Evolutionary conservation across 441 rosid species (phyloP), one percentile per base, ranked within the genome.

Genomic region (Adansonia grandidieri): DNA sequence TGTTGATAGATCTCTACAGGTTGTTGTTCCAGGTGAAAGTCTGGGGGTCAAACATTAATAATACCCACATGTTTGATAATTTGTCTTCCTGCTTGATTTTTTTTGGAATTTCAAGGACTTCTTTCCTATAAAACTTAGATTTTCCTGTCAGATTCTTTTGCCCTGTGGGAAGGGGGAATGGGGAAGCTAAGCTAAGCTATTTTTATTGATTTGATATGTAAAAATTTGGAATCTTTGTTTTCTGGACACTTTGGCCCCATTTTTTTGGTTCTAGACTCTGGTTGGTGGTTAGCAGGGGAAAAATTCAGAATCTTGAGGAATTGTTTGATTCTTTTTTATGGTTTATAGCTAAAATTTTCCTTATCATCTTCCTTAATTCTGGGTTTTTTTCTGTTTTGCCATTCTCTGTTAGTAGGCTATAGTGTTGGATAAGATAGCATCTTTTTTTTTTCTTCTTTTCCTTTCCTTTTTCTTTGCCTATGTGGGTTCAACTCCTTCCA

Each of bases 341-440:
- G 40, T 77, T 62, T 73, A 6, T 63, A 65, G 78, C 47, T 71
- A 78, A 60, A 15, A 9, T 0, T 9, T 85, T 83, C 54, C 80
- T 32, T 32, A 32, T 80, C 66, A 68, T 32, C 40, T 32, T 32
- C 40, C 40, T 32, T 32, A 32, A 32, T 69, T 32, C 40, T 32
- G 40, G 40, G 40, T 32, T 32, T 32, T 32, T 32, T 68, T 70
- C 40, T 32, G 4, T 32, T 32, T 32, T 32, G 40, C 40, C 40
- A 32, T 32, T 32, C 78, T 79, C 73, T 77, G 75, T 75, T 83
- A 57, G 48, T 50, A 81, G 81, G 47, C 60, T 82, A 68, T 80
- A 74, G 75, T 53, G 81, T 61, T 86, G 85, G 89, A 89, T 82
- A 87, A 83, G 87, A 84, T 81, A 80, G 87, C 88, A 83, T 86